Base-by-base conservation (phyloP, 371 early-diverging fungal species). In the Coelomomyces lativittatus region DNA sequence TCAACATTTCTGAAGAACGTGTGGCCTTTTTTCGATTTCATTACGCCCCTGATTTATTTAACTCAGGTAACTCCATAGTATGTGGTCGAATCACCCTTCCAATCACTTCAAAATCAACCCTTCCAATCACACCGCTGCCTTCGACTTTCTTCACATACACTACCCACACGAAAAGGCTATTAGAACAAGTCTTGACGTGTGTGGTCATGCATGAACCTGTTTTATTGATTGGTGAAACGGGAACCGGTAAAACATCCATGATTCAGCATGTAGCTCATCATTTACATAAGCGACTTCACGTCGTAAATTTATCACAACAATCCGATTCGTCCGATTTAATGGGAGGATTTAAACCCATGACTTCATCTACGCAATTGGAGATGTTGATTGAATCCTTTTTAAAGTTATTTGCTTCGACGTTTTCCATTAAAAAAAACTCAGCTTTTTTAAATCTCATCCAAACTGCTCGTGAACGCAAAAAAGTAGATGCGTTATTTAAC, bases 201-300 rank as follows among this genome's bases (percentile, higher is more conserved):
- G 82, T 87, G 19, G 17, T 19, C 4, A 58, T 86, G 44, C 72
- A 67, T 17, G 92, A 91, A 57, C 91, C 96, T 15, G 81, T 88
- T 0, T 59, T 99, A 24, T 64, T 99, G 3, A 83, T 97, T 3
- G 99, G 99, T 48, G 98, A 98, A 58, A 99, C 99, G 0, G 99
- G 99, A 39, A 89, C 92, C 1, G 99, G 99, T 47, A 99, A 99
- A 63, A 99, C 99, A 0, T 88, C 97, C 0, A 79, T 91, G 3
- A 83, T 99, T 14, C 98, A 99, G 62, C 81, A 89, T 41, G 67
- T 99, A 27, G 88, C 96, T 7, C 65, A 80, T 28, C 67, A 81
- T 58, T 60, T 83, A 46, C 68, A 80, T 47, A 79, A 83, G 28
- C 72, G 79, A 37, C 76, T 97, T 47, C 67, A 80, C 12, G 92